A percentile compares a stretch with the other conserved stretches of the same genome.
Evolutionary conservation across 768 basidiomycete genomes (phyloP).

Genomic region (Leccinellum rugosiceps): DNA sequence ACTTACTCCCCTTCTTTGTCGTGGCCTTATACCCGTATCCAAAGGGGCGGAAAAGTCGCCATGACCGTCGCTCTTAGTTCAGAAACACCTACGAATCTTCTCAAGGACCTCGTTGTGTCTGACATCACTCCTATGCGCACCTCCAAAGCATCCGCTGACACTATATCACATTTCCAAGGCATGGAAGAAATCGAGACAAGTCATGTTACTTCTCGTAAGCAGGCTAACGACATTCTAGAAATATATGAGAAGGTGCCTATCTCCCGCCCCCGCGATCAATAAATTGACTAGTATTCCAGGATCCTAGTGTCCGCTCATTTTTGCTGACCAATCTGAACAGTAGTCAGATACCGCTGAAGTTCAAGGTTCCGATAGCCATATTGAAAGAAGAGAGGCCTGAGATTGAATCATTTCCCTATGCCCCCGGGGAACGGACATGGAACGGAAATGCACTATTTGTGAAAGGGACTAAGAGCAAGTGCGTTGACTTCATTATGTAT

Average conservation of each 20-base stretch:
- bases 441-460: slow-evolving; percentile 66
- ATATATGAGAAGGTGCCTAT: slow-evolving; percentile 58
- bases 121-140: slow-evolving; percentile 77
- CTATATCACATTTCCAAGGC: slow-evolving; percentile 58
- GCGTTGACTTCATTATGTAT: slow-evolving; percentile 19
- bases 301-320: slow-evolving; percentile 72
- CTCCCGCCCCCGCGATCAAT: no score
- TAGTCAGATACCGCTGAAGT: slow-evolving; percentile 44
- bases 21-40: slow-evolving; percentile 1
- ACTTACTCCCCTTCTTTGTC: not conserved
- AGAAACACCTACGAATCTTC: slow-evolving; percentile 37
- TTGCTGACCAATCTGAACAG: slow-evolving; percentile 75
- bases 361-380: slow-evolving; percentile 71
- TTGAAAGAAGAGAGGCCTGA: slow-evolving; percentile 56
- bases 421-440: slow-evolving; percentile 50
- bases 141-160: slow-evolving; percentile 56
- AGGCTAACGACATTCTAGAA: slow-evolving; percentile 64
- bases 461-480: slow-evolving; percentile 78
- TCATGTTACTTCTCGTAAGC: slow-evolving; percentile 56
- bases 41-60: slow-evolving; percentile 83
- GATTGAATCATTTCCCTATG: slow-evolving; percentile 80
- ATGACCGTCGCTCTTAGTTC: slow-evolving; percentile 62
- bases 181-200: slow-evolving; percentile 73
- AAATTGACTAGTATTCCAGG: slow-evolving; percentile 43
- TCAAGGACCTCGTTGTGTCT: slow-evolving; percentile 64